Base-by-base conservation (phyloP, 306 rosid species). In the Lablab purpureus region DNA sequence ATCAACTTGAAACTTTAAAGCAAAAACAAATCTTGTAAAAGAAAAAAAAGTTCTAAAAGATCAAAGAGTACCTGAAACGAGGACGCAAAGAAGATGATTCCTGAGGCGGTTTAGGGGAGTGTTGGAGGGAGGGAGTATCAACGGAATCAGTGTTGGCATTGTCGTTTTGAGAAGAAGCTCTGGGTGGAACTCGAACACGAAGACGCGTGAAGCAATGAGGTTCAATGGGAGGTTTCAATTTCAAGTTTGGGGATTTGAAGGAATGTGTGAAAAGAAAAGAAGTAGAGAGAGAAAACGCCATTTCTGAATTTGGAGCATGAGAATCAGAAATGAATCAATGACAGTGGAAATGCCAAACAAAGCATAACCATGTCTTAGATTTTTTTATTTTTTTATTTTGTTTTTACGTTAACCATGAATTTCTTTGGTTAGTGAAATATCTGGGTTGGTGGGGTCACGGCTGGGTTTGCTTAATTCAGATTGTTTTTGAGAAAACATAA, bases 121-220 rank as follows among this genome's bases (percentile, higher is more conserved):
- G 45, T 58, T 65, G 50, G 15, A 52, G 21, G 34, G 75, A 37
- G 3, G 46, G 60, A 64, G 67, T 58, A 25, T 85, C 56, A 60
- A 63, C 15, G 21, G 86, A 82, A 68, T 80, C 80, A 36, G 88
- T 73, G 84, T 5, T 85, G 65, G 23, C 56, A 47, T 32, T 75
- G 18, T 75, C 36, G 49, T 86, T 76, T 5, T 3, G 50, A 17
- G 82, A 60, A 74, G 80, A 86, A 64, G 84, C 85, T 79, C 21
- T 79, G 4, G 46, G 40, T 52, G 75, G 52, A 30, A 71, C 0
- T 47, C 77, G 69, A 47, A 81, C 4, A 49, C 75, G 65, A 52
- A 46, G 59, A 58, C 18, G 75, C 63, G 76, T 19, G 28, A 30
- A 18, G 81, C 67, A 74, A 78, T 19, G 80, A 82, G 74, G 34